Evolutionary conservation across 2,329 filamentous ascomycete species (phyloP), one percentile per base, ranked within the genome.

Genomic region (Cladophialophora yegresii): DNA sequence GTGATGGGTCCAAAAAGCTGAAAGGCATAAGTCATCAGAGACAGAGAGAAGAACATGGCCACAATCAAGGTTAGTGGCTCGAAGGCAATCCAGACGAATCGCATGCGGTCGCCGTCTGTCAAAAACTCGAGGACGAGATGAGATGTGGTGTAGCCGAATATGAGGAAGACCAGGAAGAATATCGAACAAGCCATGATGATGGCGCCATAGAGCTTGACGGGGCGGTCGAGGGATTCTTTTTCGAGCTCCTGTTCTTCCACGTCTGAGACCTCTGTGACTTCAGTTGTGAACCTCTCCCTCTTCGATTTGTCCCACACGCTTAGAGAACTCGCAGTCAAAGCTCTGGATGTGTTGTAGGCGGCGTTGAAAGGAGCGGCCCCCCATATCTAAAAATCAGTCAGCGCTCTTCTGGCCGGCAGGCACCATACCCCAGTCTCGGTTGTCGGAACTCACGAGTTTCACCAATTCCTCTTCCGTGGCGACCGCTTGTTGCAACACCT

Each of bases 61-160:
- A 65, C 58, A 43, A 61, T 23, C 49, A 65, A 45, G 45, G 58
- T 61, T 45, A 65, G 63, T 58, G 63, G 63, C 58, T 64, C 62
- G 62, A 64, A 64, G 57, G 36, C 62, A 57, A 64, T 53, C 62
- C 92, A 85, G 1, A 83, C 86, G 33, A 92, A 77, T 1, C 89
- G 87, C 22, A 80, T 76, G 72, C 84, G 90, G 65, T 78, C 82
- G 49, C 81, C 77, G 72, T 92, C 89, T 47, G 90, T 84, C 2
- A 83, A 83, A 13, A 87, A 81, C 75, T 91, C 86, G 65, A 90
- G 85, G 45, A 87, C 87, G 60, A 92, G 79, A 74, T 89, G 83
- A 62, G 89, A 83, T 77, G 85, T 89, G 55, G 88, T 89, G 13
- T 88, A 85, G 33, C 89, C 89, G 8, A 92, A 78, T 28, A 88